These are phyloP conservation scores for Paramecium sonneborni DNA, from an alignment of 73 alveolate genomes.

Conservation along the genomic window DNA sequence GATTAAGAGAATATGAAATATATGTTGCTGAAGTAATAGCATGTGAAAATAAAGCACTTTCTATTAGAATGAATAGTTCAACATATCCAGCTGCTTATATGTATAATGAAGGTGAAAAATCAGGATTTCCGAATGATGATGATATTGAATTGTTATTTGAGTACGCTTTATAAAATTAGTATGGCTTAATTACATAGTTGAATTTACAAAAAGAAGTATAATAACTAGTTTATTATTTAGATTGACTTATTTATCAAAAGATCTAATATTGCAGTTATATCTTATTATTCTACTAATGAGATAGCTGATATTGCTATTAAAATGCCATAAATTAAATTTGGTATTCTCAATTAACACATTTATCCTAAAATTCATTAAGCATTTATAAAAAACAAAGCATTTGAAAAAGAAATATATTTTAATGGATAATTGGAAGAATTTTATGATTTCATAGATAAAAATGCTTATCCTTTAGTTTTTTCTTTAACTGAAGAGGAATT, in stretches of 20 bases:
- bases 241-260: constrained; percentile 8
- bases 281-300: not conserved
- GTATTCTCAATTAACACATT: not conserved
- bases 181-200: not conserved
- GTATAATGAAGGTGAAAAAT: not conserved
- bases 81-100: not conserved
- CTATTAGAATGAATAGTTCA: not conserved
- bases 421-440: not conserved
- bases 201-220: not conserved
- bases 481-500: constrained; percentile 52
- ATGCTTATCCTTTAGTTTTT: constrained; percentile 36
- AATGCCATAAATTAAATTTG: not conserved
- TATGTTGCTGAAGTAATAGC: constrained; percentile 23
- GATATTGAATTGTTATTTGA: not conserved
- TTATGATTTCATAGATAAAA: not conserved
- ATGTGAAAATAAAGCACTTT: not conserved
- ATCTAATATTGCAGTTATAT: constrained; percentile 8
- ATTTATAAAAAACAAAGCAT: not conserved
- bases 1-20: not conserved
- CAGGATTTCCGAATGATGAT: not conserved
- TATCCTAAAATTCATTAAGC: not conserved
- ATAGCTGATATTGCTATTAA: not conserved
- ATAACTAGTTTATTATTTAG: not conserved
- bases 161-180: not conserved
- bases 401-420: not conserved